Evolutionary conservation across 1,284 basidiomycete genomes (phyloP), one percentile per base, ranked within the genome.

Genomic region (Trametes versicolor): DNA sequence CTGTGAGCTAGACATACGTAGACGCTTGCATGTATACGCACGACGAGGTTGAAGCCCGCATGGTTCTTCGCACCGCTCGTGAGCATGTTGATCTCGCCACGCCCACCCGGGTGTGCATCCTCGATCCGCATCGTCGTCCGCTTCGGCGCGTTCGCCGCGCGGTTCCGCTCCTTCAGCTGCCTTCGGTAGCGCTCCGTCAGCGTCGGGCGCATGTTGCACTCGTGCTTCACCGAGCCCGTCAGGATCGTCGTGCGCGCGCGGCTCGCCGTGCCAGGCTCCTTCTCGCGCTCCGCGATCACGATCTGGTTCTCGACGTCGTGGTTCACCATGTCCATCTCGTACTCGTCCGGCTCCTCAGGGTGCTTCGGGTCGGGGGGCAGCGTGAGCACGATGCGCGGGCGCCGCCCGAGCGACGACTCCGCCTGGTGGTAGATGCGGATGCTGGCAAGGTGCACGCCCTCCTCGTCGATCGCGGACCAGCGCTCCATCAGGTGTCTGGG

Each of bases 271-370:
- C 83, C 82, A 2, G 85, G 76, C 64, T 89, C 87, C 71, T 91
- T 92, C 25, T 89, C 89, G 48, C 88, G 84, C 75, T 93, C 91
- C 0, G 91, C 90, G 43, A 93, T 83, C 49, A 93, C 91, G 63
- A 92, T 82, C 74, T 93, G 91, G 77, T 93, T 93, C 67, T 91
- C 87, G 5, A 93, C 90, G 21, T 84, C 76, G 63, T 91, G 87
- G 67, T 92, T 90, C 48, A 91, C 83, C 88, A 93, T 92, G 34
- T 92, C 90, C 43, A 94, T 80, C 72, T 93, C 90, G 75, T 91
- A 94, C 73, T 84, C 83, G 70, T 92, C 90, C 8, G 85, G 85
- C 62, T 86, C 82, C 12, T 78, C 75, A 4, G 72, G 72, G 61
- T 78, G 74, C 66, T 85, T 84, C 0, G 81, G 80, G 72, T 87